These are phyloP conservation scores for Flaveria ramosissima DNA, from an alignment of 129 eudicot species.

Conservation along the genomic window DNA sequence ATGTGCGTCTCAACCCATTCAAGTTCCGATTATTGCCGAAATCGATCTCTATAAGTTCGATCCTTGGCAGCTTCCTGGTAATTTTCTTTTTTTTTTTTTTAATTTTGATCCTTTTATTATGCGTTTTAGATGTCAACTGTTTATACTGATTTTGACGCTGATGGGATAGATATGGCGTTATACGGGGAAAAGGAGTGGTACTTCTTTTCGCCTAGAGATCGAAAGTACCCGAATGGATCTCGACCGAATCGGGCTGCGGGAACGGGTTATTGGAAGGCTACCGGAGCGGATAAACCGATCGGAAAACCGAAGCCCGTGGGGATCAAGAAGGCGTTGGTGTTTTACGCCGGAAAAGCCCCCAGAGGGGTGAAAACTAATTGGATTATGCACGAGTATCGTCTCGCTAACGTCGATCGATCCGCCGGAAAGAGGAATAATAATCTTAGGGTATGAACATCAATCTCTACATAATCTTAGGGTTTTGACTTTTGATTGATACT, in stretches of 20 bases:
- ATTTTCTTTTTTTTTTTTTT: background rate
- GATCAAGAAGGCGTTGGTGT: conserved; percentile 66
- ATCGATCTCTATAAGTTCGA: conserved; percentile 70
- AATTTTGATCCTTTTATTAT: background rate
- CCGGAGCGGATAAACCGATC: conserved; percentile 73
- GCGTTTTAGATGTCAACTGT: background rate
- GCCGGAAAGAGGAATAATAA: conserved; percentile 59
- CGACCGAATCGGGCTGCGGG: conserved; percentile 75
- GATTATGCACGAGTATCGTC: conserved; percentile 77
- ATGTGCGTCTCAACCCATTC: conserved; percentile 56
- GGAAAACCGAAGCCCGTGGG: conserved; percentile 66
- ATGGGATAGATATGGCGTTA: conserved; percentile 47
- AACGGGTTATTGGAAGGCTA: conserved; percentile 73
- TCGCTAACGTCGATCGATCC: conserved; percentile 67
- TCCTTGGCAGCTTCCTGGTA: conserved; percentile 83
- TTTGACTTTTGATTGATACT: too few species aligned
- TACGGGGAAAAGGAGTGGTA: conserved; percentile 81
- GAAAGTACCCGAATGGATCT: conserved; percentile 65
- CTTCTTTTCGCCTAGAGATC: conserved; percentile 64
- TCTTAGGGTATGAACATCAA: conserved; percentile 46
- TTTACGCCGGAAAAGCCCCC: conserved; percentile 76
- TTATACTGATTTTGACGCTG: background rate
- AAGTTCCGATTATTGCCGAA: conserved; percentile 58
- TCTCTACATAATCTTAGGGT: background rate
- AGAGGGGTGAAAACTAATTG: conserved; percentile 67